Evolutionary conservation across 805 yeast species (phyloP).

Genomic region (Starmerella stellata): DNA sequence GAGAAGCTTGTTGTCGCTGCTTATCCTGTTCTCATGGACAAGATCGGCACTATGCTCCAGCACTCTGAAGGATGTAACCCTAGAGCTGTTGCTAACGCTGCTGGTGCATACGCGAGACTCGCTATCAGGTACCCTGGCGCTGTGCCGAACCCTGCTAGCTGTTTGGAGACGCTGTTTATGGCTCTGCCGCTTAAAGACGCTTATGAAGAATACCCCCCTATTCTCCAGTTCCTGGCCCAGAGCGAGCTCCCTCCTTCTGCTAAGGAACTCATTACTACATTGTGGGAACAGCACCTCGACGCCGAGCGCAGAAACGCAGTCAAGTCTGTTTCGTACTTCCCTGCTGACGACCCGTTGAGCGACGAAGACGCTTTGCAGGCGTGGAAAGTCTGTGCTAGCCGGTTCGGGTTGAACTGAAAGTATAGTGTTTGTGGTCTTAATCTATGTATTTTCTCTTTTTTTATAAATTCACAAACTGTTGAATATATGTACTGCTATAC

Average conservation of each 20-base stretch:
- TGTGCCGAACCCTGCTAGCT: slow-evolving; percentile 50
- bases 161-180: slow-evolving; percentile 52
- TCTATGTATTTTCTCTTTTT: no score
- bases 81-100: slow-evolving; percentile 80
- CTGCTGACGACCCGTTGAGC: slow-evolving; percentile 56
- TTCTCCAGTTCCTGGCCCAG: slow-evolving; percentile 53
- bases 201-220: slow-evolving; percentile 82
- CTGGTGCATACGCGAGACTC: slow-evolving; percentile 94
- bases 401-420: slow-evolving; percentile 3
- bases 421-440: no score
- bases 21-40: slow-evolving; percentile 50
- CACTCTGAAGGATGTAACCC: slow-evolving; percentile 60
- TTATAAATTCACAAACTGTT: no score
- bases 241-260: slow-evolving; percentile 7
- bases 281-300: slow-evolving; percentile 31
- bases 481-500: no score
- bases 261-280: slow-evolving; percentile 5
- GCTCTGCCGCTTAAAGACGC: slow-evolving; percentile 79
- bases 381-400: slow-evolving; percentile 10
- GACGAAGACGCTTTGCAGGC: slow-evolving; percentile 36
- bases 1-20: slow-evolving; percentile 41
- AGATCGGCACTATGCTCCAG: slow-evolving; percentile 52
- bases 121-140: slow-evolving; percentile 44
- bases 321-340: slow-evolving; percentile 23
- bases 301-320: slow-evolving; percentile 57